These are phyloP conservation scores for Pseudogymnoascus sp. DNA, from an alignment of 2,329 filamentous ascomycete species.

Conservation along the genomic window DNA sequence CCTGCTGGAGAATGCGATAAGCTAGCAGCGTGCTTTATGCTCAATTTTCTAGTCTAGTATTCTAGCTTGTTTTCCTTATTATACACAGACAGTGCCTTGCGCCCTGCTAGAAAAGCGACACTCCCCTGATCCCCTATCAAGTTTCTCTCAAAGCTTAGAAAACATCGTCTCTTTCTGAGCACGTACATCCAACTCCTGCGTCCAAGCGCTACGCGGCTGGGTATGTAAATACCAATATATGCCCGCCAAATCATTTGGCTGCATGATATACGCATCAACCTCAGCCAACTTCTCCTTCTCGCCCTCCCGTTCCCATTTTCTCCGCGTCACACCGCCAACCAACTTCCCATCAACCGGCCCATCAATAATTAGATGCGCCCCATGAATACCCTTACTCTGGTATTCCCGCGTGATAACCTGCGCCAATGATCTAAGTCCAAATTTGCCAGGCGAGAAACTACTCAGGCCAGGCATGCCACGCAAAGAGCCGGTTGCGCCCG, in stretches of 20 bases:
- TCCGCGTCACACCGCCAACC: slow-evolving; percentile 36
- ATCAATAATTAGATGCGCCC: slow-evolving; percentile 71
- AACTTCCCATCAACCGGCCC: slow-evolving; percentile 48
- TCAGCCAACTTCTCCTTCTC: slow-evolving; percentile 20
- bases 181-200: slow-evolving; percentile 70
- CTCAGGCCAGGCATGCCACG: slow-evolving; percentile 62
- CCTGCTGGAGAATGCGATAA: not conserved
- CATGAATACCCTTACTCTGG: slow-evolving; percentile 71
- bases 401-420: slow-evolving; percentile 74
- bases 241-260: slow-evolving; percentile 60
- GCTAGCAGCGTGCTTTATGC: not conserved
- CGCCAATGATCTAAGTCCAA: slow-evolving; percentile 61
- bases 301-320: slow-evolving; percentile 34
- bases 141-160: slow-evolving; percentile 13
- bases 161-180: slow-evolving; percentile 21
- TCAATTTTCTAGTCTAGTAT: not conserved
- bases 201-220: slow-evolving; percentile 69
- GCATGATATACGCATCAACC: slow-evolving; percentile 17
- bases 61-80: not conserved
- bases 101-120: not conserved
- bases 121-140: no score
- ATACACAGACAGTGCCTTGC: not conserved
- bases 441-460: slow-evolving; percentile 69
- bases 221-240: slow-evolving; percentile 76
- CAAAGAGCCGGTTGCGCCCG: slow-evolving; percentile 71